phyloP scores from a whole-genome alignment of 2,329 filamentous ascomycete species.

The Pseudopithomyces maydicus region DNA sequence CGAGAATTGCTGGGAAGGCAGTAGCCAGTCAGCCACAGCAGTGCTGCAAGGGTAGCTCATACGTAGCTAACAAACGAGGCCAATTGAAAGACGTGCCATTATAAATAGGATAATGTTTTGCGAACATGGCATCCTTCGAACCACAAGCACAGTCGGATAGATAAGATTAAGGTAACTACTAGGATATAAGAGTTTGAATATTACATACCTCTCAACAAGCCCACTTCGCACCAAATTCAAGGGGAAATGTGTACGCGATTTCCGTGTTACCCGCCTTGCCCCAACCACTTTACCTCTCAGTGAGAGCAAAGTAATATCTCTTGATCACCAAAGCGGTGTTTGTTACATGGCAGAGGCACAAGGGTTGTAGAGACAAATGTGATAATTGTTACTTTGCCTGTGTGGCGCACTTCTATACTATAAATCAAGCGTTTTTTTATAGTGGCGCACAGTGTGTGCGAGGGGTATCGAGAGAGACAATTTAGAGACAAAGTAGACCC shows the following conservation, averaged over 20 bases:
- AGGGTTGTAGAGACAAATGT: neutral
- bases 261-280: neutral
- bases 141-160: too few species aligned
- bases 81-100: too few species aligned
- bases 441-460: neutral
- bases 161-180: too few species aligned
- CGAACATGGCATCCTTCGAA: too few species aligned
- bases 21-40: too few species aligned
- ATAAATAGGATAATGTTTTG: too few species aligned
- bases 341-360: neutral
- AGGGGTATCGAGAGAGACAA: constrained; percentile 5
- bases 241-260: too few species aligned
- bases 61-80: too few species aligned
- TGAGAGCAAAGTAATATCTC: too few species aligned
- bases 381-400: neutral
- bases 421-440: neutral
- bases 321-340: neutral
- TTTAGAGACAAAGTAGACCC: neutral
- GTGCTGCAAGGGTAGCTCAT: too few species aligned
- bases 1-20: too few species aligned
- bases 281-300: too few species aligned
- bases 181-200: neutral
- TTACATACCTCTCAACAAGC: neutral
- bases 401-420: neutral
- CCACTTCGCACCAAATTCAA: neutral